A percentile compares a stretch with the other conserved stretches of the same genome.
Conservation (phyloP, 495 filamentous ascomycete species). For the Hypomontagnella monticulosa region DNA sequence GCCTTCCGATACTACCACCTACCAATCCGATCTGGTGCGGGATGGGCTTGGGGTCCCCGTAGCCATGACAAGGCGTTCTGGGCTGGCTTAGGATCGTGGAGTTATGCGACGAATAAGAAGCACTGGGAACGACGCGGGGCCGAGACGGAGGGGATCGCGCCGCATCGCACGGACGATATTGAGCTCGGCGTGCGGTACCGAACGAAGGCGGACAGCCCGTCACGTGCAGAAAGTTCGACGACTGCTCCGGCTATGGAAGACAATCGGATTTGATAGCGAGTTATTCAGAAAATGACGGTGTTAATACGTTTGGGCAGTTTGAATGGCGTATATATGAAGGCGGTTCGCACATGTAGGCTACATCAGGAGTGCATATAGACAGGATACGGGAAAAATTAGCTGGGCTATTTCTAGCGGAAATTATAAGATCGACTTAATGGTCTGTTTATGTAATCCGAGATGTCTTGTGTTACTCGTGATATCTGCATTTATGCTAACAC, state of each 20-base stretch:
- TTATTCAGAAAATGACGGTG: conserved; percentile 4
- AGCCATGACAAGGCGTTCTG: conserved; percentile 65
- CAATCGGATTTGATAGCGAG: conserved; percentile 7
- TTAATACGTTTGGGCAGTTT: conserved; percentile 4
- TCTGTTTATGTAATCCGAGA: not conserved
- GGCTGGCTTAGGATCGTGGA: conserved; percentile 67
- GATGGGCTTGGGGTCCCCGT: conserved; percentile 66
- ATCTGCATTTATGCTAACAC: not conserved
- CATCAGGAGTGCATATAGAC: conserved; percentile 18
- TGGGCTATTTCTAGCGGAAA: not conserved
- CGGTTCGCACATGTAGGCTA: conserved; percentile 16
- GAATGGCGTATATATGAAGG: conserved; percentile 13
- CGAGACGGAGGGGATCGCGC: conserved; percentile 47
- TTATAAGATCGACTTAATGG: conserved; percentile 2
- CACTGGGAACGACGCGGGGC: conserved; percentile 49
- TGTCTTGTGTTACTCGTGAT: not conserved
- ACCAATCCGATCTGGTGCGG: conserved; percentile 68
- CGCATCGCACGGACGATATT: conserved; percentile 36
- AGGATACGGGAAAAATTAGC: conserved; percentile 7
- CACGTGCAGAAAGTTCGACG: conserved; percentile 29
- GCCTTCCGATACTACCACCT: conserved; percentile 69
- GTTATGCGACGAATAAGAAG: conserved; percentile 54
- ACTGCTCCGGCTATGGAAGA: not conserved
- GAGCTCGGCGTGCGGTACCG: conserved; percentile 42
- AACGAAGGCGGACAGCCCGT: conserved; percentile 26